Conservation (phyloP, 2,329 filamentous ascomycete species). For the Colletotrichum lentis region DNA sequence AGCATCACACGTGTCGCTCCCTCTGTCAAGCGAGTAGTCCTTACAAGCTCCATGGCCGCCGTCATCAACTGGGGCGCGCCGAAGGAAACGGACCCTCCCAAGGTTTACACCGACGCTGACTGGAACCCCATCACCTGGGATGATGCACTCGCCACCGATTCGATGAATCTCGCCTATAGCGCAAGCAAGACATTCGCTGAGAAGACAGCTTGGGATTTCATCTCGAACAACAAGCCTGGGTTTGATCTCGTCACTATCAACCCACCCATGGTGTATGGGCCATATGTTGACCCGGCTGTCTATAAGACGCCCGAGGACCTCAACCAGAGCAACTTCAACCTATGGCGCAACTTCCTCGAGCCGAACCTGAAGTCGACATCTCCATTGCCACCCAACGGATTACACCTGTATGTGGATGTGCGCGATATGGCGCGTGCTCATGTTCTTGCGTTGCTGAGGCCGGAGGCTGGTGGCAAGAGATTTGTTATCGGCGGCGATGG, state of each 20-base stretch:
- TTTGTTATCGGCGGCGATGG: constrained; percentile 40
- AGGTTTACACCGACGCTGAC: not conserved
- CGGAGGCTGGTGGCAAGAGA: constrained; percentile 41
- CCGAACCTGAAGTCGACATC: not conserved
- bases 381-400: not conserved
- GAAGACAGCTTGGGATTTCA: constrained; percentile 45
- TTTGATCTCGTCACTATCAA: constrained; percentile 46
- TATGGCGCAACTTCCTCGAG: constrained; percentile 9
- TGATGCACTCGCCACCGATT: constrained; percentile 43
- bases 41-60: constrained; percentile 52
- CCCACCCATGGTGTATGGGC: constrained; percentile 9
- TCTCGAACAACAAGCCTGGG: constrained; percentile 44
- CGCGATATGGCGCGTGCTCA: constrained; percentile 42
- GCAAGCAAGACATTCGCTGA: constrained; percentile 48
- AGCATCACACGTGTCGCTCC: constrained; percentile 56
- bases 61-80: not conserved
- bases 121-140: constrained; percentile 4
- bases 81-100: constrained; percentile 38
- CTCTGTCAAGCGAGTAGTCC: constrained; percentile 69
- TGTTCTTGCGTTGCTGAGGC: constrained; percentile 37
- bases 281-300: not conserved
- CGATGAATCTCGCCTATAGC: constrained; percentile 44
- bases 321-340: constrained; percentile 12
- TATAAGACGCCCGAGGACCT: not conserved
- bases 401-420: constrained; percentile 39